Conservation (phyloP, 2,329 filamentous ascomycete species). For the Arthrobotrys sphaeroides region DNA sequence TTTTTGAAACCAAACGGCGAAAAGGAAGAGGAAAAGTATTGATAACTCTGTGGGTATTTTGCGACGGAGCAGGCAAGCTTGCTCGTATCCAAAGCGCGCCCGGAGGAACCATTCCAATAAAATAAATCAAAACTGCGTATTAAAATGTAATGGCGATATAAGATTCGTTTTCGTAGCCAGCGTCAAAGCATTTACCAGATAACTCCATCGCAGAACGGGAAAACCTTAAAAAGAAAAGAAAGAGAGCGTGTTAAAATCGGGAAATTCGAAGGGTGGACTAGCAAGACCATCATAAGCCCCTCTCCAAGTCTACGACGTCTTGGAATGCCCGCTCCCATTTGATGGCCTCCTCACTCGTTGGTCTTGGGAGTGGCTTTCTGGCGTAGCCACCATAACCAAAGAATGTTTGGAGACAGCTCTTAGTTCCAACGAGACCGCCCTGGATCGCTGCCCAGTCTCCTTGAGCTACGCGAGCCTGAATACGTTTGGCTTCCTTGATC, state of each 20-base stretch:
- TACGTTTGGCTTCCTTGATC: constrained; percentile 75
- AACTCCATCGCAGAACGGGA: constrained; percentile 42
- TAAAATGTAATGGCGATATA: constrained; percentile 27
- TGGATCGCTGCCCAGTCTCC: constrained; percentile 87
- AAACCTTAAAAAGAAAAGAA: constrained; percentile 16
- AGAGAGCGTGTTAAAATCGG: background rate
- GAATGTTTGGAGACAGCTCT: constrained; percentile 80
- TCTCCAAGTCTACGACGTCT: constrained; percentile 49
- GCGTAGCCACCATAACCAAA: constrained; percentile 83
- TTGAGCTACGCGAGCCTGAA: constrained; percentile 80
- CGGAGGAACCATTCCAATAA: constrained; percentile 9
- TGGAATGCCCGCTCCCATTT: constrained; percentile 56
- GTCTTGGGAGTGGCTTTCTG: constrained; percentile 74
- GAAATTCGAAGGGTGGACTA: background rate
- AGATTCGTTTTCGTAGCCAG: constrained; percentile 38
- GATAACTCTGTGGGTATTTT: constrained; percentile 9
- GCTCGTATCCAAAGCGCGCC: constrained; percentile 5
- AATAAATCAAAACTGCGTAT: background rate
- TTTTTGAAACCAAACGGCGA: constrained; percentile 23
- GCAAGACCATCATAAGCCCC: constrained; percentile 42
- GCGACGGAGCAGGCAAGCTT: background rate
- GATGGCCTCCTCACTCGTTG: constrained; percentile 68
- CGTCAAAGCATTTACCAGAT: constrained; percentile 34
- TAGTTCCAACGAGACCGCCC: constrained; percentile 84
- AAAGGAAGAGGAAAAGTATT: background rate